Evolutionary conservation across 352 stramenopile genomes (phyloP).

Genomic region (Phytopythium chamaehyphon): DNA sequence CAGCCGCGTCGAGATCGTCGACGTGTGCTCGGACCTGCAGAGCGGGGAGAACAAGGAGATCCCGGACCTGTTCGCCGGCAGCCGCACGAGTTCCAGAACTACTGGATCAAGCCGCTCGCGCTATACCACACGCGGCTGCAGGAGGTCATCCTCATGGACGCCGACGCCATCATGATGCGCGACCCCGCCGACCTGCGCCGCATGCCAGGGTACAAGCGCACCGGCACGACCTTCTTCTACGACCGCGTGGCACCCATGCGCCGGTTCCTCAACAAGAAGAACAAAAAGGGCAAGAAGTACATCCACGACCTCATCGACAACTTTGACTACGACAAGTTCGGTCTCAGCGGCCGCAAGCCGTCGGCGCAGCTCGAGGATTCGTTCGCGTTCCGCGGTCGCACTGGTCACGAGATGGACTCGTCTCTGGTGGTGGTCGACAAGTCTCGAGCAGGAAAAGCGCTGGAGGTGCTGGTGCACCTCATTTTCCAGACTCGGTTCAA

Average conservation of each 20-base stretch:
- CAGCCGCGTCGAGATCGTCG: slow-evolving; percentile 49
- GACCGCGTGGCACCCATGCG: slow-evolving; percentile 45
- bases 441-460: slow-evolving; percentile 20
- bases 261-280: slow-evolving; percentile 24
- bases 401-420: slow-evolving; percentile 52
- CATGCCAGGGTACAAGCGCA: slow-evolving; percentile 32
- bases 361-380: slow-evolving; percentile 37
- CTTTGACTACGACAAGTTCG: slow-evolving; percentile 46
- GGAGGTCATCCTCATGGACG: slow-evolving; percentile 52
- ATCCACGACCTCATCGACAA: slow-evolving; percentile 32
- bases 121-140: slow-evolving; percentile 44
- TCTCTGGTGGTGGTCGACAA: slow-evolving; percentile 55
- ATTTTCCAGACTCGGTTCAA: slow-evolving; percentile 37
- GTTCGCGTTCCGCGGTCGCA: slow-evolving; percentile 31
- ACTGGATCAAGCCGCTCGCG: slow-evolving; percentile 59
- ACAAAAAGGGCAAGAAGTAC: slow-evolving; percentile 24
- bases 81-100: slow-evolving; percentile 41
- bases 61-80: slow-evolving; percentile 16
- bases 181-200: slow-evolving; percentile 32
- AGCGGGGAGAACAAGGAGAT: slow-evolving; percentile 11
- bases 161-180: slow-evolving; percentile 41
- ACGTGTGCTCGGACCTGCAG: slow-evolving; percentile 47
- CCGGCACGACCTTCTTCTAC: slow-evolving; percentile 63
- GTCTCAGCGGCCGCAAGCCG: slow-evolving; percentile 16
- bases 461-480: slow-evolving; percentile 40